Evolutionary conservation across 2,329 filamentous ascomycete genomes (phyloP), one percentile per base, ranked within the genome.

Genomic region (Colletotrichum tropicicola): DNA sequence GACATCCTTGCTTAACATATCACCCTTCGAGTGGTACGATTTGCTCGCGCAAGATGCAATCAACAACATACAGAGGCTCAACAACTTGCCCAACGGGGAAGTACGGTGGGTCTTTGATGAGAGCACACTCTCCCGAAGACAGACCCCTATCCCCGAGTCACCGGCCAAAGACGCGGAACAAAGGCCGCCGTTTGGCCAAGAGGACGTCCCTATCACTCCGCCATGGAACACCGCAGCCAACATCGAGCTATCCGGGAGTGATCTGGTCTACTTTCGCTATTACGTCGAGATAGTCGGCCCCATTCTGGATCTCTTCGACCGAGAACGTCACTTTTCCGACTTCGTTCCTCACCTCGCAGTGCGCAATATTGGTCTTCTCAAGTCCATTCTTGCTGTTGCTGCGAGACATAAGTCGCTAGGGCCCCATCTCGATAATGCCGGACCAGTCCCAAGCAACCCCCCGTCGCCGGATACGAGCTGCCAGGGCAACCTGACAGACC

Each of bases 281-380:
- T 68, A 68, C 12, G 59, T 66, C 44, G 63, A 66, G 4, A 37
- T 63, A 12, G 59, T 66, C 9, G 58, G 58, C 13, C 65, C 67
- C 2, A 67, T 68, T 9, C 54, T 69, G 3, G 67, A 68, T 35
- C 54, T 68, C 12, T 69, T 68, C 12, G 67, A 69, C 37, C 60
- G 60, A 13, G 49, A 55, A 15, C 39, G 57, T 3, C 65, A 68
- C 44, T 69, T 69, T 17, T 49, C 67, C 28, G 58, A 69, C 13
- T 32, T 68, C 3, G 67, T 66, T 7, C 65, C 65, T 19, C 65
- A 69, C 19, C 57, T 69, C 15, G 65, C 65, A 1, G 57, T 60
- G 8, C 60, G 54, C 3, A 69, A 69, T 15, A 28, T 49, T 10
- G 67, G 67, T 2, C 48, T 69, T 5, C 49, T 69, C 19, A 68